Conservation (phyloP, 768 basidiomycete species). For the Suillus discolor region DNA sequence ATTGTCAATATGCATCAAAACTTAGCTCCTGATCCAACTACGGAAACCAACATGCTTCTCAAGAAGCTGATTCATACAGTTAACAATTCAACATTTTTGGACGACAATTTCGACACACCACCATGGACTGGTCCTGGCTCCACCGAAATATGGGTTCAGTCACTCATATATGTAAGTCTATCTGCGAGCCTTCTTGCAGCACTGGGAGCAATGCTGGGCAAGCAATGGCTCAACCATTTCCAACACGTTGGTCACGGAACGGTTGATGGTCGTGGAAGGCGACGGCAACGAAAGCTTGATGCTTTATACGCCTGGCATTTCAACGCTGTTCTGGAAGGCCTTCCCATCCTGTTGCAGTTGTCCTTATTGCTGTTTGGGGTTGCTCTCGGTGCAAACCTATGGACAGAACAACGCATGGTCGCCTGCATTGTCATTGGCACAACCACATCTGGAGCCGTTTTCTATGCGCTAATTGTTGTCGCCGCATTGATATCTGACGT, state of each 20-base stretch:
- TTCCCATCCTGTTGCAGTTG: constrained; percentile 23
- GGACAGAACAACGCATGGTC: constrained; percentile 15
- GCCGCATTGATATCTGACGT: constrained; percentile 14
- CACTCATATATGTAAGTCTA: constrained; percentile 23
- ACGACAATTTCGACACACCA: constrained; percentile 10
- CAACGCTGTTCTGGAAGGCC: constrained; percentile 13
- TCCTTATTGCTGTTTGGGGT: constrained; percentile 24
- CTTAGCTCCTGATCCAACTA: constrained; percentile 33
- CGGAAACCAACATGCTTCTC: constrained; percentile 31
- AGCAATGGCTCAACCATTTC: constrained; percentile 19
- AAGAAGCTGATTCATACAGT: constrained; percentile 18
- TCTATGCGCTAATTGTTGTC: constrained; percentile 22
- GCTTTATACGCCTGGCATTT: constrained; percentile 23
- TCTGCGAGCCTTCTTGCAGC: constrained; percentile 24
- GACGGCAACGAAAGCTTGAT: constrained; percentile 20
- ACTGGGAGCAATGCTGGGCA: constrained; percentile 22
- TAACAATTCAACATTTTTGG: constrained; percentile 15
- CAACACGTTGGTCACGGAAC: constrained; percentile 16
- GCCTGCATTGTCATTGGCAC: constrained; percentile 15
- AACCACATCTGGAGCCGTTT: constrained; percentile 14
- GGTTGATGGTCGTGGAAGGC: constrained; percentile 16
- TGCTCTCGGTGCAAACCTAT: constrained; percentile 18
- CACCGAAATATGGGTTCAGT: constrained; percentile 18
- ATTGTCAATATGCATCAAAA: constrained; percentile 38
- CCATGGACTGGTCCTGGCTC: constrained; percentile 22